Base-by-base conservation (phyloP, 2,329 filamentous ascomycete species). In the Fusarium zealandicum region DNA sequence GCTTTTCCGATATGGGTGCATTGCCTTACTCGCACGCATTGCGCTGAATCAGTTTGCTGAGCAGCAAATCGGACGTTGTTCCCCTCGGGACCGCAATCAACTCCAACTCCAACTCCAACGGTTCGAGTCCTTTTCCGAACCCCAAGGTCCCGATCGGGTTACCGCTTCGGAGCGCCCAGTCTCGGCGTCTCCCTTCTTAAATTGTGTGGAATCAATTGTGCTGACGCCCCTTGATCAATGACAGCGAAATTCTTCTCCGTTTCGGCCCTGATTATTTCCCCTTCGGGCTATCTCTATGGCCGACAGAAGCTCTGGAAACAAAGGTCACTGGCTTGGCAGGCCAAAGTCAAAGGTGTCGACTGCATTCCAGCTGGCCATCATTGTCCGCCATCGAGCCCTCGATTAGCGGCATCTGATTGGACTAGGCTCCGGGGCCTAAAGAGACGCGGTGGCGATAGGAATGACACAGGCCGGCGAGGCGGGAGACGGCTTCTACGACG, bases 341-440 rank as follows among this genome's bases (percentile, higher is more conserved):
- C 6, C 4, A 52, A 56, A 43, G 18, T 48, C 11, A 40, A 48
- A 40, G 28, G 33, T 49, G 39, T 17, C 4, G 39, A 39, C 37
- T 30, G 39, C 59, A 62, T 62, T 62, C 59, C 59, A 52, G 30
- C 17, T 22, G 14, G 13, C 27, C 40, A 28, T 16, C 12, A 13
- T 16, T 33, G 1, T 11, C 11, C 18, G 7, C n/a, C 25, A 8
- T 18, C 22, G 17, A 25, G 14, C 18, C 48, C 14, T 32, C 39
- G 13, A 27, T 11, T 7, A 6, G 31, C 22, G 33, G 20, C 43
- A 45, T 20, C 12, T 46, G 22, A 46, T 46, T 38, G 43, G 43
- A 22, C 28, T 33, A 33, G 33, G n/a, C 30, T 13, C 9, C 3
- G n/a, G 20, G 20, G 11, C 41, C 58, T n/a, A 44, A 56, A 45